Evolutionary conservation across 805 yeast genomes (phyloP), one percentile per base, ranked within the genome.

Genomic region (Wickerhamomyces hampshirensis): DNA sequence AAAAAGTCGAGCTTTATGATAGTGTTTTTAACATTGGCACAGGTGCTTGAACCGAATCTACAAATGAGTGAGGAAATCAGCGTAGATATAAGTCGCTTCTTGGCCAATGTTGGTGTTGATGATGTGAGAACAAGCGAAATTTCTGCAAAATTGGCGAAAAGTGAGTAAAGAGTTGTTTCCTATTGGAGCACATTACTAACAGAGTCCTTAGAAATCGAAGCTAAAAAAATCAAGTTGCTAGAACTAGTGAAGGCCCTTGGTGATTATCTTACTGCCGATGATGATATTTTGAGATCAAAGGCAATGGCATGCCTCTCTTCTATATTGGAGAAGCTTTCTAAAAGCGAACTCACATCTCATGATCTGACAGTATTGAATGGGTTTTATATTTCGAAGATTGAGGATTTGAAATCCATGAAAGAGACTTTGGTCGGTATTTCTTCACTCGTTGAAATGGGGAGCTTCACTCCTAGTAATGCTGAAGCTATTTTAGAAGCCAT

Each of bases 341-440:
- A 47, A 0, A 45, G 54, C 5, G 49, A 48, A 8, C 53, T 75
- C 16, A 48, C 56, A 11, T 53, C 59, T 7, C 66, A 67, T 36
- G 73, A 69, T 31, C 49, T 63, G 4, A 49, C 58, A 11, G 69
- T 66, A 6, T 46, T 66, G 12, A 58, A 56, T 18, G 52, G 71
- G 5, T 91, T 91, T 56, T 71, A 77, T 37, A 41, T 70, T 12
- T 76, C 78, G 13, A 82, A 91, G 46, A 56, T 86, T 16, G 83
- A 77, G 10, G 96, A 88, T 50, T 65, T 69, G 12, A 58, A 66
- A 4, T 69, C 82, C 29, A 51, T 77, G 21, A 62, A 62, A 26
- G 74, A 75, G 40, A 69, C 80, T 1, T 56, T 82, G 3, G 54
- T 50, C 8, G 88, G 87, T 0, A 44, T 89, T 6, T 51, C 51